Evolutionary conservation across 352 stramenopile genomes (phyloP).

Genomic region (Phytophthora idaei): DNA sequence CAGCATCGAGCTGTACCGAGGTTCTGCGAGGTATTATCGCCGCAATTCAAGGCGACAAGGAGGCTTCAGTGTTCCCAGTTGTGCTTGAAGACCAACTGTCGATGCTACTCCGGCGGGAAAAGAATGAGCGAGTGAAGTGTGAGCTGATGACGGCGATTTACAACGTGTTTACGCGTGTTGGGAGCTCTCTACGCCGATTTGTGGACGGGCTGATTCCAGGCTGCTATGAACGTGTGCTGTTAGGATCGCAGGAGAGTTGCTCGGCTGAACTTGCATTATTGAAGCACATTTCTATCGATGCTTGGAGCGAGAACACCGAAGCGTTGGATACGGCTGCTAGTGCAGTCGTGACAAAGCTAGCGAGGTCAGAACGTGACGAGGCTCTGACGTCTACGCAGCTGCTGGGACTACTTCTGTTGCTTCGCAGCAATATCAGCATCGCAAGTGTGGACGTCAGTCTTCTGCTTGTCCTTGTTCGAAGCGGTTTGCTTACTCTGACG

Average conservation of each 20-base stretch:
- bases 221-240: constrained; percentile 32
- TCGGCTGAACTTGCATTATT: constrained; percentile 26
- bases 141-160: constrained; percentile 30
- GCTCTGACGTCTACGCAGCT: constrained; percentile 43
- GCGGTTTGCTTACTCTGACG: constrained; percentile 22
- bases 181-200: constrained; percentile 23
- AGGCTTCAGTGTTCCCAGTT: constrained; percentile 21
- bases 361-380: constrained; percentile 24
- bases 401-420: constrained; percentile 42
- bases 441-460: constrained; percentile 11
- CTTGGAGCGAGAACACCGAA: not conserved
- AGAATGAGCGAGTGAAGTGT: constrained; percentile 25
- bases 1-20: constrained; percentile 9
- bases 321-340: constrained; percentile 6
- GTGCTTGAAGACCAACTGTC: constrained; percentile 34
- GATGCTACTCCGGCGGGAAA: constrained; percentile 22
- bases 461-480: constrained; percentile 31
- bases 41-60: constrained; percentile 23
- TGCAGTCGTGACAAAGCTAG: constrained; percentile 36
- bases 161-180: constrained; percentile 39
- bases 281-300: constrained; percentile 25
- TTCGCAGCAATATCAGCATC: constrained; percentile 18
- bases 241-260: constrained; percentile 16
- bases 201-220: constrained; percentile 17
- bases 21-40: constrained; percentile 32